Evolutionary conservation across 176 grass and related monocot genomes (phyloP), one percentile per base, ranked within the genome.

Genomic region (Urochloa ruziziensis): DNA sequence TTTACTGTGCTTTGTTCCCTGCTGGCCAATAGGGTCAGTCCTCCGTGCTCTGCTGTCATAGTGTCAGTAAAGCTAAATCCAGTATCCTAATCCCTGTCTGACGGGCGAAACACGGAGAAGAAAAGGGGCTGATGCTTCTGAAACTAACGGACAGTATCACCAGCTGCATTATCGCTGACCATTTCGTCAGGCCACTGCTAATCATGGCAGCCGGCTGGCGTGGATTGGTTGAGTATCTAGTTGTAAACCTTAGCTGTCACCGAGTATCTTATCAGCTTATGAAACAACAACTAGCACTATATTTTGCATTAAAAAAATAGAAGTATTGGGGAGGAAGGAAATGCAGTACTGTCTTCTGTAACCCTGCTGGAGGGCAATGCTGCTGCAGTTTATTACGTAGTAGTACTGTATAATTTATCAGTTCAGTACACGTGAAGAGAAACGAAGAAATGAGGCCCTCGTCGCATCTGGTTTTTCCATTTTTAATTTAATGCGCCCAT

Each of bases 401-500:
- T 52, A 3, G 14, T n/a, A n/a, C n/a, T n/a, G n/a, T n/a, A n/a
- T 49, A 49, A 49, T 18, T 58, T 70, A n/a, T n/a, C n/a, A 60
- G 7, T 12, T n/a, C n/a, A 4, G 67, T 48, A 24, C 54, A 57
- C 54, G 54, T 57, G 54, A 57, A n/a, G n/a, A 56, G 7, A n/a
- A 19, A 10, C 9, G 44, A 53, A 72, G 47, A 49, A 34, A 64
- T 16, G 28, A n/a, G 49, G 60, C 3, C 4, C 23, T 25, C 11
- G 10, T 8, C 1, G 18, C 47, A 54, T 44, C 44, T 0, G 16
- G 23, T 27, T 62, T 36, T 36, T 35, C 53, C 70, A 52, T n/a
- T 53, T 43, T 27, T 40, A 64, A 64, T 54, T 83, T 28, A 83
- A 66, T 42, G 59, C n/a, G 17, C 44, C 60, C 71, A 64, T 66